Base-by-base conservation (phyloP, 257 asterid genomes). In the Solanum medicagineum region DNA sequence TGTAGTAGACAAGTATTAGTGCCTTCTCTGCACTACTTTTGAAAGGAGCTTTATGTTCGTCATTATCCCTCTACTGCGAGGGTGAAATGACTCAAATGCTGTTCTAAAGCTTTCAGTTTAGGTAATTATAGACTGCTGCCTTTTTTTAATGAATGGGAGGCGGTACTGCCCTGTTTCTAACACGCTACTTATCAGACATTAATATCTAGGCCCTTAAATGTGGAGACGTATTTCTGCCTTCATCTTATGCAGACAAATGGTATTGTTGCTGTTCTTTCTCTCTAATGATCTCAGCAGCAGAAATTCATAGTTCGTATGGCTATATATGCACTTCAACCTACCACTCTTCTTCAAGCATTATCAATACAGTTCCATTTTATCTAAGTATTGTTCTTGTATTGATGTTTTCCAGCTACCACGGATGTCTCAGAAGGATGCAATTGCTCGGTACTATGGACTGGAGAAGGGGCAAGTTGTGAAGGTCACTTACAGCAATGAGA, bases 381-480 rank as follows among this genome's bases (percentile, higher is more conserved):
- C 51, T 81, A 17, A 81, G 29, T 15, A 55, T 42, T 51, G 44
- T 81, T 51, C 22, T 49, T n/a, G 13, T 84, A 49, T 83, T 68
- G 86, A 20, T 29, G 29, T 29, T 87, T 89, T 80, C 49, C 92
- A 96, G 99, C 98, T 96, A 70, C 99, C 99, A 0, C 84, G 97
- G 84, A 93, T 96, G 96, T 86, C 65, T 42, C 91, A 89, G 87
- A 93, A 89, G 59, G 99, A 94, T 87, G 94, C 98, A 17, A 93
- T 96, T 59, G 95, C 98, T 66, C 91, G 96, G 70, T 96, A 96
- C 88, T 95, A 91, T 69, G 99, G 93, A 24, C 87, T 93, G 24
- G 95, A 92, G 91, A 95, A 92, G 85, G 99, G 98, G 73, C 95
- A 90, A 88, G 97, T 95, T 24, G 86, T 96, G 85, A 94, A 93